These are phyloP conservation scores for Sugiyamaella grinbergsii DNA, from an alignment of 1,139 yeast species.

Conservation along the genomic window DNA sequence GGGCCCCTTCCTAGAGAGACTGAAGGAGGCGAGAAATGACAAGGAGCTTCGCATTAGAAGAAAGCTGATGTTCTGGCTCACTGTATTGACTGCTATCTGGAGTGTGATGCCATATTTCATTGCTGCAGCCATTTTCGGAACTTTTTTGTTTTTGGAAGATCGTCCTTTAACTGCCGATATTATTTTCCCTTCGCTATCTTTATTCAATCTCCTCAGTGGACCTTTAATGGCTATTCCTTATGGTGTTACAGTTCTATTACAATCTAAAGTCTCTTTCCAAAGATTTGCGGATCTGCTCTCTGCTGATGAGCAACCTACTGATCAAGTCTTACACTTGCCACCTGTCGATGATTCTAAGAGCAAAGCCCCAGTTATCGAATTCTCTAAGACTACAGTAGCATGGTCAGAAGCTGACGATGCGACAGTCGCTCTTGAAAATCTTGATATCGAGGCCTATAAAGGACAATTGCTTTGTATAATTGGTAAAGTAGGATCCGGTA, in stretches of 20 bases:
- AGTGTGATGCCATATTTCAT: slow-evolving; percentile 65
- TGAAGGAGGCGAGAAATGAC: slow-evolving; percentile 69
- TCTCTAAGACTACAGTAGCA: slow-evolving; percentile 48
- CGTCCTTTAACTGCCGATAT: slow-evolving; percentile 66
- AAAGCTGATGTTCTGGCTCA: slow-evolving; percentile 46
- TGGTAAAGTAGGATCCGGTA: slow-evolving; percentile 81
- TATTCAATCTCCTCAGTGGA: slow-evolving; percentile 50
- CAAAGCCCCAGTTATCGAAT: slow-evolving; percentile 27
- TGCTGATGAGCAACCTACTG: slow-evolving; percentile 47
- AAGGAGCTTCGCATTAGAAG: slow-evolving; percentile 76
- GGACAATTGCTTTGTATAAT: slow-evolving; percentile 70
- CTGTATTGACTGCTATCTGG: slow-evolving; percentile 60
- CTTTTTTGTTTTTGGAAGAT: slow-evolving; percentile 44
- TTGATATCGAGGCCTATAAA: slow-evolving; percentile 55
- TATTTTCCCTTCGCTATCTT: slow-evolving; percentile 68
- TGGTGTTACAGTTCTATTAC: slow-evolving; percentile 52
- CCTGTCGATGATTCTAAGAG: slow-evolving; percentile 47
- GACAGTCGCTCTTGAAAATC: slow-evolving; percentile 48
- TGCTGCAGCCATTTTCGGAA: slow-evolving; percentile 64
- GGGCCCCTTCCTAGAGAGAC: slow-evolving; percentile 56
- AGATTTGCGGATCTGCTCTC: slow-evolving; percentile 58
- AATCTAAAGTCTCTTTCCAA: slow-evolving; percentile 59
- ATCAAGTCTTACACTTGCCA: slow-evolving; percentile 14
- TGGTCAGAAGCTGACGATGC: slow-evolving; percentile 40
- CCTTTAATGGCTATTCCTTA: slow-evolving; percentile 55